Base-by-base conservation (phyloP, 2,329 filamentous ascomycete genomes). In the Herpotrichia juniperi region DNA sequence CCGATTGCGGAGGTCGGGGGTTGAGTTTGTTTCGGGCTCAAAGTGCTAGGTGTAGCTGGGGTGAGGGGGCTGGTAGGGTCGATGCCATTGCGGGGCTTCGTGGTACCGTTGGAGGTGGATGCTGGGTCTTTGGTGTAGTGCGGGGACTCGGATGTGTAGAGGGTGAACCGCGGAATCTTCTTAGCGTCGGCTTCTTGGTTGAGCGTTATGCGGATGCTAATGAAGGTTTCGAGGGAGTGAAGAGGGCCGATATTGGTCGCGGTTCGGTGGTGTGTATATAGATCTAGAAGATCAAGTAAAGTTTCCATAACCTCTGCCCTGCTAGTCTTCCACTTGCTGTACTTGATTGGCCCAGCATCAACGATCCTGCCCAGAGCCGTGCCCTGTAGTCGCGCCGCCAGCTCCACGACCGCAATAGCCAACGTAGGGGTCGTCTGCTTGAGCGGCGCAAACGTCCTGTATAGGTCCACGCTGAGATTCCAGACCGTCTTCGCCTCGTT, bases 361-460 rank as follows among this genome's bases (percentile, higher is more conserved):
- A 70, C 56, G 54, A 74, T 84, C 2, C 71, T 71, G 7, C 83
- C 79, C 7, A 84, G 62, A 37, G 84, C 81, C 32, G 80, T 78
- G 44, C 81, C 82, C 28, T 84, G 79, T 50, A 97, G 75, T 22
- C 90, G 82, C 0, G 87, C 85, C 1, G 93, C 88, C 30, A 97
- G 83, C 74, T 96, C 92, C 10, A 96, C 77, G 59, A 91, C 85
- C 9, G 89, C 88, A 64, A 96, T 83, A 1, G 90, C 91, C 82
- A 97, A 87, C 12, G 91, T 89, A n/a, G 89, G 85, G 0, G 90
- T 90, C 0, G 87, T 90, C 65, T 96, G 91, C 77, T 97, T 97
- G 51, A 97, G 81, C 8, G 93, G 93, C 1, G 91, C 88, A 73
- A 94, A 96, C 0, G 94, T 99, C 68, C 93, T 91, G 76, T 97